A percentile compares a stretch with the other conserved stretches of the same genome.
These are phyloP conservation scores for Globisporangium okanoganense DNA, from an alignment of 352 stramenopile species.

Conservation along the genomic window DNA sequence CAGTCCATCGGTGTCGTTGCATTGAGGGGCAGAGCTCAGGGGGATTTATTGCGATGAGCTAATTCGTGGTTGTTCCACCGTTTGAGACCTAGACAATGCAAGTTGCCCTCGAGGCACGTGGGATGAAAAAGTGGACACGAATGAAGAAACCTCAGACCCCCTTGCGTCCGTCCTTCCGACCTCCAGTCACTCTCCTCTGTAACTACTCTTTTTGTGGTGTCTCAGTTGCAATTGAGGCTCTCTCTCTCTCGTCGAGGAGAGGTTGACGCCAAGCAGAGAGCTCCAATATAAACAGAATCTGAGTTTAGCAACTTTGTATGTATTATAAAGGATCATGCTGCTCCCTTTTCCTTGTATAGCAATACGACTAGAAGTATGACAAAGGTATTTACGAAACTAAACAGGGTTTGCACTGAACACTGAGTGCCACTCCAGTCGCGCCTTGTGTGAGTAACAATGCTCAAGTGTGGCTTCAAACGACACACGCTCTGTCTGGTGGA, in stretches of 20 bases:
- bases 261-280: background rate
- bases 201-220: background rate
- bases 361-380: background rate
- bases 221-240: background rate
- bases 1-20: too few species aligned
- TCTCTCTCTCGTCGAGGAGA: background rate
- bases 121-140: slow-evolving; percentile 2
- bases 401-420: background rate
- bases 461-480: background rate
- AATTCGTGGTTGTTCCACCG: too few species aligned
- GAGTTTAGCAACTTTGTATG: background rate
- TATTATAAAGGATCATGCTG: background rate
- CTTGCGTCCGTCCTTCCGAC: background rate
- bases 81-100: too few species aligned
- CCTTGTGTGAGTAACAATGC: background rate
- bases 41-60: too few species aligned
- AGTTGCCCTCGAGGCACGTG: too few species aligned
- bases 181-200: background rate
- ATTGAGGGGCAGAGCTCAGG: too few species aligned
- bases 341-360: background rate
- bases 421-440: background rate
- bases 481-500: slow-evolving; percentile 1
- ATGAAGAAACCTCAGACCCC: background rate
- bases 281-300: background rate
- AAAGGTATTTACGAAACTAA: background rate